A percentile compares a stretch with the other conserved stretches of the same genome.
Conservation (phyloP, 805 yeast species). For the Candida chilensis region DNA sequence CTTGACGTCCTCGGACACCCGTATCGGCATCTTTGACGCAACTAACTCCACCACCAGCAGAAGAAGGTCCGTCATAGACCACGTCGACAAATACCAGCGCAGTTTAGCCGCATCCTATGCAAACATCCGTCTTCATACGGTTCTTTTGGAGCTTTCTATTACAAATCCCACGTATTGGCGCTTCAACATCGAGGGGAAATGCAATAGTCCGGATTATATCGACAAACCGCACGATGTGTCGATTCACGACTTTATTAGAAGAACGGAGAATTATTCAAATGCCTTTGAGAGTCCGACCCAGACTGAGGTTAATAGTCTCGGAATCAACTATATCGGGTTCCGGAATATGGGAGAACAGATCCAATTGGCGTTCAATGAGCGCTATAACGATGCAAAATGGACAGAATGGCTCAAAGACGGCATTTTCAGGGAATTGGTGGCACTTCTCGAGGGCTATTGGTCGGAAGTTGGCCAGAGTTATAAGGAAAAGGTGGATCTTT, state of each 20-base stretch:
- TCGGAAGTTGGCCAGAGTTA: no score
- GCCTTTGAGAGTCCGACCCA: no score
- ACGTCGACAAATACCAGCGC: conserved; percentile 8
- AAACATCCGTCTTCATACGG: conserved; percentile 29
- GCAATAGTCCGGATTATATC: conserved; percentile 52
- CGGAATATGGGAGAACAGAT: not conserved
- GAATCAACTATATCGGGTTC: not conserved
- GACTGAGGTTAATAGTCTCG: no score
- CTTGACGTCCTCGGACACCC: conserved; percentile 12
- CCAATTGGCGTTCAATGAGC: no score
- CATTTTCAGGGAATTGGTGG: no score
- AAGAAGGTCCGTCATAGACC: conserved; percentile 18
- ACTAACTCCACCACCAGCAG: conserved; percentile 28
- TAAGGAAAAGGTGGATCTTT: no score
- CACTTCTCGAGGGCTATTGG: no score
- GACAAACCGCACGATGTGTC: conserved; percentile 43
- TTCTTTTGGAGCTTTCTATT: conserved; percentile 54
- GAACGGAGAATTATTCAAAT: conserved; percentile 41
- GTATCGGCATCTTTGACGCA: conserved; percentile 32
- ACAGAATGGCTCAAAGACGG: no score
- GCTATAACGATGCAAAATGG: no score
- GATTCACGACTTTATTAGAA: conserved; percentile 47
- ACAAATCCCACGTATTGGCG: conserved; percentile 39
- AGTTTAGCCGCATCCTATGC: no score
- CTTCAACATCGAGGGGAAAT: conserved; percentile 57